These are phyloP conservation scores for Aureobasidium sp. DNA, from an alignment of 2,329 filamentous ascomycete genomes.

Conservation along the genomic window DNA sequence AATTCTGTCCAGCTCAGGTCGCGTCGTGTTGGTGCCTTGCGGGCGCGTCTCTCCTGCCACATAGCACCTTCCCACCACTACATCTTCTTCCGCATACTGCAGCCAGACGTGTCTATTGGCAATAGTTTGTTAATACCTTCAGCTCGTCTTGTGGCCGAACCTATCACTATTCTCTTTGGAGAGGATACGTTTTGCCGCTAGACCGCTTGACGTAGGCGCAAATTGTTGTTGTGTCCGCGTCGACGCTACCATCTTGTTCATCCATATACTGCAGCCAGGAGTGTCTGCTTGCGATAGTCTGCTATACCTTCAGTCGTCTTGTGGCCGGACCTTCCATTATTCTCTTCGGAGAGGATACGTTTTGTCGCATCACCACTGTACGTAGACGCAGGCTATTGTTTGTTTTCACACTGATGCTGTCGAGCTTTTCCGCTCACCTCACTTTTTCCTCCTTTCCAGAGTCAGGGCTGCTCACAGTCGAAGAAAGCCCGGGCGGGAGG, in stretches of 20 bases:
- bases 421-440: background rate
- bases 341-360: constrained; percentile 10
- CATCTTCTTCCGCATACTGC: background rate
- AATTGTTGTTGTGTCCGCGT: background rate
- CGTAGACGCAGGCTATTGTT: background rate
- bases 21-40: background rate
- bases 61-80: background rate
- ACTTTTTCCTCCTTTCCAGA: background rate
- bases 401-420: background rate
- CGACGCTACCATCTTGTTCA: background rate
- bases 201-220: background rate
- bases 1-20: background rate
- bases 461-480: constrained; percentile 2
- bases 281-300: background rate
- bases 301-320: background rate
- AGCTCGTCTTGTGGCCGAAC: constrained; percentile 6
- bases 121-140: constrained; percentile 1
- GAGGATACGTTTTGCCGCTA: constrained; percentile 11
- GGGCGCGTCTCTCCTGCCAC: background rate
- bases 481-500: constrained; percentile 11
- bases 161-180: constrained; percentile 4
- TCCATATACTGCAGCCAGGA: background rate
- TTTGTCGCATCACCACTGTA: constrained; percentile 1
- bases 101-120: background rate
- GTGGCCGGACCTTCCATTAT: constrained; percentile 1